These are phyloP conservation scores for Daldinia sp. DNA, from an alignment of 2,329 filamentous ascomycete genomes.

Conservation along the genomic window DNA sequence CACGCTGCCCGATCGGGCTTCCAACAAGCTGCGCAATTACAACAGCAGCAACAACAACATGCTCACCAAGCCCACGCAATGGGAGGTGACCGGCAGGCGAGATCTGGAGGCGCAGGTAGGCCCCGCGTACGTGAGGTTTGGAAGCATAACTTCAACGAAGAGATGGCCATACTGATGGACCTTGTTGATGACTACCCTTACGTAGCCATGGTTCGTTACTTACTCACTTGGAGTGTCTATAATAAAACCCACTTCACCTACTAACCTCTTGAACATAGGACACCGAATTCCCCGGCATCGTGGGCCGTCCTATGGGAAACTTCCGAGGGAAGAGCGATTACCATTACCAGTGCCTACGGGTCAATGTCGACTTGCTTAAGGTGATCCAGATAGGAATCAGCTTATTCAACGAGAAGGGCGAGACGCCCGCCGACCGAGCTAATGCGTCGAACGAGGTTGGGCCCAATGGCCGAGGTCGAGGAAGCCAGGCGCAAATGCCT, in stretches of 20 bases:
- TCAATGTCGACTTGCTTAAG: conserved; percentile 96
- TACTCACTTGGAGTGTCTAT: neutral
- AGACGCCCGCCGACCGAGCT: conserved; percentile 81
- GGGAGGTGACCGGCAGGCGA: conserved; percentile 52
- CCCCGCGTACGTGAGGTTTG: conserved; percentile 95
- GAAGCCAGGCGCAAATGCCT: conserved; percentile 69
- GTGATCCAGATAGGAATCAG: conserved; percentile 98
- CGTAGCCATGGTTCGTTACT: conserved; percentile 89
- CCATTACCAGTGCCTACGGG: conserved; percentile 96
- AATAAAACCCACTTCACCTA: conserved; percentile 22
- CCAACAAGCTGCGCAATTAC: conserved; percentile 74
- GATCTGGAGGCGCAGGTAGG: conserved; percentile 67
- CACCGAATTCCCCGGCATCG: conserved; percentile 98
- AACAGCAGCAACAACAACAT: conserved; percentile 65
- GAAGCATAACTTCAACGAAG: conserved; percentile 89
- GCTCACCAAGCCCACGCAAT: conserved; percentile 58
- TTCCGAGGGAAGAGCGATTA: conserved; percentile 97
- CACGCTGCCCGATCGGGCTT: conserved; percentile 92
- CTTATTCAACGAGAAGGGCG: conserved; percentile 89
- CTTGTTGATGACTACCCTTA: conserved; percentile 93
- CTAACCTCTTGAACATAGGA: conserved; percentile 69
- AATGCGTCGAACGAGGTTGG: conserved; percentile 57
- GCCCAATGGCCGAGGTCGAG: conserved; percentile 56
- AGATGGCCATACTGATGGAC: conserved; percentile 86
- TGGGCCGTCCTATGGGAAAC: conserved; percentile 92